Evolutionary conservation across 768 basidiomycete genomes (phyloP), one percentile per base, ranked within the genome.

Genomic region (Rhizopogon vulgaris): DNA sequence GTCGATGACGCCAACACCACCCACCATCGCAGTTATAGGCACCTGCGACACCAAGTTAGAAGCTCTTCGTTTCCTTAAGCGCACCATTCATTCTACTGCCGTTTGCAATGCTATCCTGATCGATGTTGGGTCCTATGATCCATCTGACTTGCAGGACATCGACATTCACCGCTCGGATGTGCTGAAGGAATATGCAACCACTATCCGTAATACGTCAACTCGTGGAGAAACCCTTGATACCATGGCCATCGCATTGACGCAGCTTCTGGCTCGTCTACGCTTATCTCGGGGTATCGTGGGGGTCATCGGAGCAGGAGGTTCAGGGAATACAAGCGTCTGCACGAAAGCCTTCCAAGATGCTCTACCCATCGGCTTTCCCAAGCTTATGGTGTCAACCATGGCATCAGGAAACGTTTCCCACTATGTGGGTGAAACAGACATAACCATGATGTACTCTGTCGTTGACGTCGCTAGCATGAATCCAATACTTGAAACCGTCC

Each of bases 361-460:
- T 22, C 28, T 67, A 24, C 56, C 58, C 32, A 61, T 67, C 38
- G 68, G 68, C 1, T 66, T 69, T 11, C 64, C 61, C 27, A 68
- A 64, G 41, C 52, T 62, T 38, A 38, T 65, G 43, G 56, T 68
- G 27, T 66, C 68, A 14, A 69, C 69, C 24, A 70, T 69, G 60
- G 57, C 65, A 2, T 60, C 64, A 2, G 67, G 69, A 41, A 50
- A 65, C 40, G 51, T 51, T 0, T 43, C 51, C 10, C 54, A 56
- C 49, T 65, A 70, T 30, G 63, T 70, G 10, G 69, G 65, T 12
- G 67, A 62, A 54, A 65, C 64, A 2, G 66, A 67, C 53, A 57
- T 60, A 49, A 61, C 62, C 18, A 65, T 69, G 65, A 65, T 67
- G 67, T 55, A 60, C 53, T 69, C 59, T 15, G 60, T 69, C 38